Evolutionary conservation across 495 filamentous ascomycete species (phyloP).

Genomic region (Podospora didyma): DNA sequence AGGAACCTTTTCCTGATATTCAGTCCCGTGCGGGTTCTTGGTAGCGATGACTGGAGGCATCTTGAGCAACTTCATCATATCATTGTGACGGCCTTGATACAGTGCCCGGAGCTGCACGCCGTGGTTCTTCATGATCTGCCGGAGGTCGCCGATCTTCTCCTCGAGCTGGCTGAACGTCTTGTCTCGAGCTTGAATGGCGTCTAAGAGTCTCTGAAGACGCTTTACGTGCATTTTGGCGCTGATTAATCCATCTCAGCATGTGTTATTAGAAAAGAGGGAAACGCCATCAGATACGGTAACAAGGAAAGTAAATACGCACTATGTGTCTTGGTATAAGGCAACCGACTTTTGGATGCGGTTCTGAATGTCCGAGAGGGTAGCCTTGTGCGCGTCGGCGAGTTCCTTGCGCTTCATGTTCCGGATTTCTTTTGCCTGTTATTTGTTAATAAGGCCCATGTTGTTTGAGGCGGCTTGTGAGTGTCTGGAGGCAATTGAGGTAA

Average conservation of each 20-base stretch:
- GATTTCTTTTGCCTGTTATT: neutral
- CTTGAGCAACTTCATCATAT: constrained; percentile 3
- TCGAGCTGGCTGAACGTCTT: constrained; percentile 14
- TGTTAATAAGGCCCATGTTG: neutral
- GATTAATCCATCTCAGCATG: neutral
- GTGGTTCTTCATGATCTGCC: constrained; percentile 18
- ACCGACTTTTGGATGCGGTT: constrained; percentile 17
- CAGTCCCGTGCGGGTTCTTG: neutral
- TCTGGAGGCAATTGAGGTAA: neutral
- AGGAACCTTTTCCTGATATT: neutral
- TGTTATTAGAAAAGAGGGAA: no score
- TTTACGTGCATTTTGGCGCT: neutral
- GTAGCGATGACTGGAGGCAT: neutral
- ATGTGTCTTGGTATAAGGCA: constrained; percentile 14
- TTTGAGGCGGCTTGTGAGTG: neutral
- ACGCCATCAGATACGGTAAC: no score
- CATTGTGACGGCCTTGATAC: constrained; percentile 20
- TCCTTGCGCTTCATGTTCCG: constrained; percentile 12
- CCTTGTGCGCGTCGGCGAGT: constrained; percentile 10
- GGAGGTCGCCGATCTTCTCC: constrained; percentile 19
- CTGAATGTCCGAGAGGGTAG: constrained; percentile 10
- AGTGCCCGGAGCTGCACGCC: constrained; percentile 21
- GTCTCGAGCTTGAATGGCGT: constrained; percentile 23
- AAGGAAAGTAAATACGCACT: constrained; percentile 15
- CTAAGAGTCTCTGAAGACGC: constrained; percentile 10